Percentiles rank a stretch among this genome's conserved stretches.
Conservation (phyloP, 1,284 basidiomycete species). For the Fomitopsis palustris region DNA sequence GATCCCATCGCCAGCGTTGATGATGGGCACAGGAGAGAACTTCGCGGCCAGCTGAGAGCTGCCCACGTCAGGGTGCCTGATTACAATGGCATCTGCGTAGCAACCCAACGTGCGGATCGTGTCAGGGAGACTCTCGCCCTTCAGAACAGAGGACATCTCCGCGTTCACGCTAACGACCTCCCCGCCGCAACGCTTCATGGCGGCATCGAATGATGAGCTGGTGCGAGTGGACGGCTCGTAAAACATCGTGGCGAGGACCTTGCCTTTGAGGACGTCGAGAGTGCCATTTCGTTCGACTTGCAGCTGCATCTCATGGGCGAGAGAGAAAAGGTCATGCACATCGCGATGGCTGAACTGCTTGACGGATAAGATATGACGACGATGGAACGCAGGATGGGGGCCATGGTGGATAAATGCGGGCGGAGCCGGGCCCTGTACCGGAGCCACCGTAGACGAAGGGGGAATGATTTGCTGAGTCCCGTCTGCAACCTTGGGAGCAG, state of each 20-base stretch:
- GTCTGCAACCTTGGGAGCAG: conserved; percentile 11
- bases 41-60: conserved; percentile 91
- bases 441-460: conserved; percentile 12
- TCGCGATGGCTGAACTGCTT: conserved; percentile 93
- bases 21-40: conserved; percentile 90
- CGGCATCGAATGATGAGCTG: conserved; percentile 95
- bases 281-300: conserved; percentile 92
- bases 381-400: conserved; percentile 71
- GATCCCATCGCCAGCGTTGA: conserved; percentile 97
- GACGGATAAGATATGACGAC: conserved; percentile 92
- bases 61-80: conserved; percentile 93
- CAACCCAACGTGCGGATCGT: conserved; percentile 95
- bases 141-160: conserved; percentile 85
- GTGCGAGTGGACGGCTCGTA: conserved; percentile 98
- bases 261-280: conserved; percentile 89
- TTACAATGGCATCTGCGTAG: conserved; percentile 93
- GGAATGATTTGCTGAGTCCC: not conserved
- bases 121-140: conserved; percentile 93
- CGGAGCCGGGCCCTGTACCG: conserved; percentile 36
- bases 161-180: conserved; percentile 86
- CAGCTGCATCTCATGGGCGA: conserved; percentile 95
- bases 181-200: conserved; percentile 98
- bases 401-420: conserved; percentile 38
- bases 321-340: conserved; percentile 90
- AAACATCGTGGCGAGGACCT: conserved; percentile 93